Evolutionary conservation across 2,329 filamentous ascomycete genomes (phyloP).

Genomic region (Sarocladium brachiariae): DNA sequence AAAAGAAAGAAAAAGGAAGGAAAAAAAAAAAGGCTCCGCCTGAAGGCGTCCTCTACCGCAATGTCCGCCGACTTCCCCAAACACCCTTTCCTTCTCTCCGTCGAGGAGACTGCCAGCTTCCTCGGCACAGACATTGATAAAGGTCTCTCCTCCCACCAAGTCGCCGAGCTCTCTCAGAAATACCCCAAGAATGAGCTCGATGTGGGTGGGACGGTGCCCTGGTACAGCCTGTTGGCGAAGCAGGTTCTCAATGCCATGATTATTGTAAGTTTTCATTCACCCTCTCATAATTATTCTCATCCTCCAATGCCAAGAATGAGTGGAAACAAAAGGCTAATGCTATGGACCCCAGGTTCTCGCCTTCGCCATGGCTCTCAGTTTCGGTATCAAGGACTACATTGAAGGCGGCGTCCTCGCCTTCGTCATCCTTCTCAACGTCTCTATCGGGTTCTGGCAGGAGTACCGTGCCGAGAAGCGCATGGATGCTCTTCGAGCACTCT

Average conservation of each 20-base stretch:
- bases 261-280: slow-evolving; percentile 38
- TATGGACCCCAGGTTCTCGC: slow-evolving; percentile 54
- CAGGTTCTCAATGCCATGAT: slow-evolving; percentile 76
- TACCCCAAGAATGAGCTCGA: slow-evolving; percentile 66
- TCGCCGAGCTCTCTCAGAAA: slow-evolving; percentile 48
- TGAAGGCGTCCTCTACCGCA: slow-evolving; percentile 13
- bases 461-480: slow-evolving; percentile 60
- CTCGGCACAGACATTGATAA: slow-evolving; percentile 59
- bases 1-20: too few relatives aligned
- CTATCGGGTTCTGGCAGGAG: slow-evolving; percentile 61
- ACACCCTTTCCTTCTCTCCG: slow-evolving; percentile 55
- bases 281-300: neutral
- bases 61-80: slow-evolving; percentile 43
- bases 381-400: slow-evolving; percentile 60
- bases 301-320: neutral
- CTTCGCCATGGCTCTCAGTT: slow-evolving; percentile 68
- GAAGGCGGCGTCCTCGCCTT: slow-evolving; percentile 61
- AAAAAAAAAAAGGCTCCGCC: neutral
- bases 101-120: slow-evolving; percentile 54
- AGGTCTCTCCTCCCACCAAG: slow-evolving; percentile 56
- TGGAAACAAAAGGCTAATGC: neutral
- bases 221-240: slow-evolving; percentile 66
- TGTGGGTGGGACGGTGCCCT: slow-evolving; percentile 57
- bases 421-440: slow-evolving; percentile 63
- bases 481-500: slow-evolving; percentile 55